Evolutionary conservation across 2,329 filamentous ascomycete species (phyloP), one percentile per base, ranked within the genome.

Genomic region (Penicillium sp.): DNA sequence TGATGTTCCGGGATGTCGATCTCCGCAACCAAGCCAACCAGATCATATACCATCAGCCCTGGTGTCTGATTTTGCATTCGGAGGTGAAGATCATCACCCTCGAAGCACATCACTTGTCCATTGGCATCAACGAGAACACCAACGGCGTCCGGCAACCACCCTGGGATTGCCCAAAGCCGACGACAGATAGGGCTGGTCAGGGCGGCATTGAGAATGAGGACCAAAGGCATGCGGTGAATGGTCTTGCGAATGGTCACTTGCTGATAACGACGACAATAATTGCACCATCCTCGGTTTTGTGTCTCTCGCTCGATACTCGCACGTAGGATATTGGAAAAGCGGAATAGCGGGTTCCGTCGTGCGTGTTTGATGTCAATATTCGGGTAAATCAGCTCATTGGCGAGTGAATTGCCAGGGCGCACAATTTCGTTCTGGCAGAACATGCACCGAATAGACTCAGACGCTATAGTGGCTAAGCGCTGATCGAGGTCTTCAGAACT

Each of bases 31-130:
- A 95, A 76, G 3, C 93, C 93, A 12, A 96, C 83, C 24, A 98
- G 75, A 52, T 95, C 94, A 67, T 96, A 98, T 0, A 97, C 85
- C 12, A 83, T 82, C 43, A 97, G 86, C 44, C 85, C 84, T 51
- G 90, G 86, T 6, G 84, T 84, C 21, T 86, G 87, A 29, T 85
- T 80, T 62, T 91, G 84, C 21, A 94, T 71, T 59, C 93, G 87
- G 42, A 87, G 71, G 64, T 84, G 85, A 56, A 98, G 70, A 61
- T 97, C 90, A 46, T 95, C 85, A 2, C 93, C 91, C 68, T 98
- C 90, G 57, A 89, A 97, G 68, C 90, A 96, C 69, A 88, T 90
- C 64, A 97, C 87, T 63, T 95, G 87, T n/a, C 88, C 88, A 61
- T 87, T 82, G 52, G 31, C 13, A 34, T 94, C 87, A 50, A 95